These are phyloP conservation scores for Coprinopsis sp. DNA, from an alignment of 768 basidiomycete genomes.

Conservation along the genomic window DNA sequence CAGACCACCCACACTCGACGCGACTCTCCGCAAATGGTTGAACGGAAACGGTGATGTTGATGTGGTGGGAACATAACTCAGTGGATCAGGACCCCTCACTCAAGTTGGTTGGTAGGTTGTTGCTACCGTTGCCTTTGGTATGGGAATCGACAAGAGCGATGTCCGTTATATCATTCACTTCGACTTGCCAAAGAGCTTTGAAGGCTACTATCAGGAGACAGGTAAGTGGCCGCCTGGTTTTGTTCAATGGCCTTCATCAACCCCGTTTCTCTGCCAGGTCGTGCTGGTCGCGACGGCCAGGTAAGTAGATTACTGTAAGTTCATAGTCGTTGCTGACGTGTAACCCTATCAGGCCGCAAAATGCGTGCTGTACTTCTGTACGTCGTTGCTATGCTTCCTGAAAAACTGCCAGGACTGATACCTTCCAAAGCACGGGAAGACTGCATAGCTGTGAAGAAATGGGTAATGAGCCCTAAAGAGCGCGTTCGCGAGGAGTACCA, in stretches of 20 bases:
- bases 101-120: constrained; percentile 46
- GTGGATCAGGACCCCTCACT: background rate
- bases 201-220: constrained; percentile 87
- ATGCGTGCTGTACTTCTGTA: constrained; percentile 81
- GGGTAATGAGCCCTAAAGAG: constrained; percentile 44
- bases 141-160: constrained; percentile 82
- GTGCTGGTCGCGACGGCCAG: constrained; percentile 73
- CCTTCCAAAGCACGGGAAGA: constrained; percentile 66
- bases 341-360: constrained; percentile 55
- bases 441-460: constrained; percentile 46
- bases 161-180: constrained; percentile 44
- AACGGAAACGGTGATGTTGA: constrained; percentile 55
- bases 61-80: constrained; percentile 35
- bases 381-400: constrained; percentile 16
- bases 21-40: constrained; percentile 57
- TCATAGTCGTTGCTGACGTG: background rate
- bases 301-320: constrained; percentile 39
- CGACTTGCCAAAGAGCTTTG: constrained; percentile 1
- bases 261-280: constrained; percentile 40
- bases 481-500: constrained; percentile 42
- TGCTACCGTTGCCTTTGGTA: constrained; percentile 80
- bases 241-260: constrained; percentile 2
- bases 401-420: background rate
- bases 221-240: constrained; percentile 35
- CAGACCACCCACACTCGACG: constrained; percentile 49